Evolutionary conservation across 1,284 basidiomycete species (phyloP), one percentile per base, ranked within the genome.

Genomic region (Ustilago tritici): DNA sequence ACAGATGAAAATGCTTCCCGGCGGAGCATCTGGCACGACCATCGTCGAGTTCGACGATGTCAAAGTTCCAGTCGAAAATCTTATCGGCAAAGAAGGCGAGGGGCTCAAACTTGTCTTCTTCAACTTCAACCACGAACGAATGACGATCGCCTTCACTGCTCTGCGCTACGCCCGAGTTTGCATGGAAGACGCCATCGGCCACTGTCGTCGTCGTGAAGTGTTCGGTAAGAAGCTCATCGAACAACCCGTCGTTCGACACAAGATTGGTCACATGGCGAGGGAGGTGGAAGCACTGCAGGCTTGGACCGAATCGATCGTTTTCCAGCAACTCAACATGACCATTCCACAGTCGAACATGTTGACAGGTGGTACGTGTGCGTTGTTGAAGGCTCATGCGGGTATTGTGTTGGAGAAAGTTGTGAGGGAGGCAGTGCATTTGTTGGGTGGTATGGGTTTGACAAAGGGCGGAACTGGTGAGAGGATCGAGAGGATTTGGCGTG

Each of bases 21-120:
- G 84, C 5, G 76, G 80, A 15, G 78, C 83, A 4, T 70, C 78
- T 3, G 87, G 86, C 2, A 87, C 87, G 10, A 86, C 82, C 1
- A 85, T 80, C 43, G 80, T 87, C 65, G 76, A 83, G 41, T 84
- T 86, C 38, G 87, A 87, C 52, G 78, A 80, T 36, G 78, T 80
- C 63, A 80, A 82, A 31, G 80, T 87, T 0, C 86, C 86, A 1
- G 82, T 83, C 11, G 83, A 84, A 41, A 87, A 87, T 66, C 61
- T 86, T 14, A 80, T 87, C 54, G 87, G 87, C 34, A 76, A 84
- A 65, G 79, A 82, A 31, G 76, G 79, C 12, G 70, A 81, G 12
- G 81, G 78, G 0, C 66, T 83, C 12, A 73, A 71, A 52, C 72
- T 78, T 38, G 70, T 82, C 28, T 80, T 78, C 32, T 65, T 61